A percentile compares a stretch with the other conserved stretches of the same genome.
Conservation (phyloP, 2,329 filamentous ascomycete genomes). For the Ophiostoma sp. region DNA sequence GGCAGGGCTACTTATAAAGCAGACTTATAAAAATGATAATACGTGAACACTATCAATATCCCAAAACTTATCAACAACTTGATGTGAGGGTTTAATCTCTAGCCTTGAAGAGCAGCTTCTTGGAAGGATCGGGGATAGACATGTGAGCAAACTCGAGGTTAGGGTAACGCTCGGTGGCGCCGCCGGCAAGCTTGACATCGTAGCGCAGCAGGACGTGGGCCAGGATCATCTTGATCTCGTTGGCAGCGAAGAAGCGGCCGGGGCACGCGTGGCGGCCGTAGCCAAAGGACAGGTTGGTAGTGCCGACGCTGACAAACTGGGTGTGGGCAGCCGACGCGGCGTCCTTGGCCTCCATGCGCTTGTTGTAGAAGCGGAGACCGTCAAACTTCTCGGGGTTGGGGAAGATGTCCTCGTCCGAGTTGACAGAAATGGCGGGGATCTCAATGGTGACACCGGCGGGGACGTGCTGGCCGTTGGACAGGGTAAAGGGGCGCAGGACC, state of each 20-base stretch:
- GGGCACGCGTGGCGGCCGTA: slow-evolving; percentile 39
- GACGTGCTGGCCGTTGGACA: slow-evolving; percentile 50
- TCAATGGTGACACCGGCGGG: slow-evolving; percentile 43
- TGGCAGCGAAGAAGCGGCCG: slow-evolving; percentile 38
- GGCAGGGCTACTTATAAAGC: neutral
- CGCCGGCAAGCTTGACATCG: slow-evolving; percentile 31
- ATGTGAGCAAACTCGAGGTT: slow-evolving; percentile 29
- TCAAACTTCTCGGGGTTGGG: slow-evolving; percentile 38
- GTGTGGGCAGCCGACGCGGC: slow-evolving; percentile 30
- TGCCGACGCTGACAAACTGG: slow-evolving; percentile 39
- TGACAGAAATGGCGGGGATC: slow-evolving; percentile 37
- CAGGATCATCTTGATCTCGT: slow-evolving; percentile 38
- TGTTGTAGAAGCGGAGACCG: slow-evolving; percentile 37
- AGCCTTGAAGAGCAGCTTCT: neutral
- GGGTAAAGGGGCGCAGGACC: slow-evolving; percentile 42
- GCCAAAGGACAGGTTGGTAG: slow-evolving; percentile 35
- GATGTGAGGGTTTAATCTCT: neutral
- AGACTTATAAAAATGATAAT: neutral
- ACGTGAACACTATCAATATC: neutral
- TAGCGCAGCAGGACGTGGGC: slow-evolving; percentile 32
- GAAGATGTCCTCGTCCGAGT: slow-evolving; percentile 37
- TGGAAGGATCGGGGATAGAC: neutral
- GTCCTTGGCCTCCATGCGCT: slow-evolving; percentile 30
- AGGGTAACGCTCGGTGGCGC: slow-evolving; percentile 29
- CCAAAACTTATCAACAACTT: neutral